Percentiles rank a stretch among this genome's conserved stretches.
Evolutionary conservation across 805 yeast species (phyloP).

Genomic region (Hanseniaspora clermontiae): DNA sequence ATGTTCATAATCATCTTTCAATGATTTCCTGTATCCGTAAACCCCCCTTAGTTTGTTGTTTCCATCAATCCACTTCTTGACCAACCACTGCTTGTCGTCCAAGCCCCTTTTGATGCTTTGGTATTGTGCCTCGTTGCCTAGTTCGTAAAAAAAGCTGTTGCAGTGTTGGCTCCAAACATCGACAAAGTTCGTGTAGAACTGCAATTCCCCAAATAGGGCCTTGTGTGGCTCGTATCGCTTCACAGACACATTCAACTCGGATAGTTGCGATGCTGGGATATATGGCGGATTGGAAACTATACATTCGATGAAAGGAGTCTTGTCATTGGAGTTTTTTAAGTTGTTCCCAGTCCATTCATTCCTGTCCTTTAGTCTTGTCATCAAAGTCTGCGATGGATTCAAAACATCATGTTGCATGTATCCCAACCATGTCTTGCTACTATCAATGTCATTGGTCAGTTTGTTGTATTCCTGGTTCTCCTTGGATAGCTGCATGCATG

Average conservation of each 20-base stretch:
- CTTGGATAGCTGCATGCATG: slow-evolving; percentile 41
- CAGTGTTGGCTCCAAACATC: slow-evolving; percentile 32
- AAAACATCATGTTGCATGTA: background rate
- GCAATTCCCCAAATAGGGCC: slow-evolving; percentile 70
- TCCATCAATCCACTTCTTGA: slow-evolving; percentile 40
- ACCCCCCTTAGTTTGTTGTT: slow-evolving; percentile 46
- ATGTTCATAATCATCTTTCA: background rate
- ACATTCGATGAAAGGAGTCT: slow-evolving; percentile 32
- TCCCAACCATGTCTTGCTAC: slow-evolving; percentile 11
- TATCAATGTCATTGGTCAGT: slow-evolving; percentile 13
- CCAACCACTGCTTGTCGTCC: slow-evolving; percentile 33
- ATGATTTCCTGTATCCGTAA: slow-evolving; percentile 40
- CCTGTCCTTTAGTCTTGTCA: slow-evolving; percentile 2
- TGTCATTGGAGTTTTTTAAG: background rate
- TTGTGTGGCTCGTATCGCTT: slow-evolving; percentile 55
- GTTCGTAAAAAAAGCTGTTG: slow-evolving; percentile 58
- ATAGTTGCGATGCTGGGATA: slow-evolving; percentile 27
- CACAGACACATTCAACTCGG: slow-evolving; percentile 47
- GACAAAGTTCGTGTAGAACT: slow-evolving; percentile 52
- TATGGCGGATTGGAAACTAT: slow-evolving; percentile 89
- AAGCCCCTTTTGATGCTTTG: slow-evolving; percentile 26
- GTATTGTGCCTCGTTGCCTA: slow-evolving; percentile 54
- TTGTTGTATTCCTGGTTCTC: slow-evolving; percentile 29
- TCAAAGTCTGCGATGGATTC: background rate
- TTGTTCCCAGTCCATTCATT: background rate